Conservation (phyloP, 1,284 basidiomycete species). For the Coniophora puteana region DNA sequence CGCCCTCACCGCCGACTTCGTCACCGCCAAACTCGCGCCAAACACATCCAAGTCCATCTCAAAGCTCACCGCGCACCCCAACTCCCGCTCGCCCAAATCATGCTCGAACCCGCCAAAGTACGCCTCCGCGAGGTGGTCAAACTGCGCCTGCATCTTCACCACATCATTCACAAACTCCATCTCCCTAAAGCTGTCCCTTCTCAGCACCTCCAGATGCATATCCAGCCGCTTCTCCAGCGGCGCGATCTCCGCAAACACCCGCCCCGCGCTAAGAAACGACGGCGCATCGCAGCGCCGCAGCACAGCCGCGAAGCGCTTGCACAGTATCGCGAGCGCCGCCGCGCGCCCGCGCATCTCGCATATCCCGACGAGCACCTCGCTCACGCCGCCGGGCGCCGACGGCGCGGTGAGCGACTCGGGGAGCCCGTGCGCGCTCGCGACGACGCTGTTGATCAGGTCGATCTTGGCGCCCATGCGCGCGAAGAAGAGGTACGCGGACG, state of each 20-base stretch:
- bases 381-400: constrained; percentile 72
- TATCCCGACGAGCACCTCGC: constrained; percentile 81
- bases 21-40: constrained; percentile 82
- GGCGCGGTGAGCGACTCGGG: constrained; percentile 82
- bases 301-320: constrained; percentile 84
- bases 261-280: constrained; percentile 81
- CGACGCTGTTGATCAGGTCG: constrained; percentile 78
- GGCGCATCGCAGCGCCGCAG: constrained; percentile 77
- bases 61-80: constrained; percentile 77
- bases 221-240: constrained; percentile 91
- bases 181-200: constrained; percentile 88
- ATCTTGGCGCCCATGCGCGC: constrained; percentile 81
- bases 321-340: constrained; percentile 73
- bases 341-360: constrained; percentile 90
- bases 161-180: constrained; percentile 90
- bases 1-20: constrained; percentile 77
- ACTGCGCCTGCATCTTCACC: constrained; percentile 82
- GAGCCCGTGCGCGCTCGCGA: constrained; percentile 78
- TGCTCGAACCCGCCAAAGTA: constrained; percentile 80
- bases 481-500: constrained; percentile 89
- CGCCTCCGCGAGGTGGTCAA: constrained; percentile 85
- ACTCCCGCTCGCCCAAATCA: constrained; percentile 84
- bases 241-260: constrained; percentile 80
- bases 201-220: constrained; percentile 81
- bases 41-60: constrained; percentile 93